phyloP scores from a whole-genome alignment of 148 eudicot genomes.

The Fagopyrum tataricum region DNA sequence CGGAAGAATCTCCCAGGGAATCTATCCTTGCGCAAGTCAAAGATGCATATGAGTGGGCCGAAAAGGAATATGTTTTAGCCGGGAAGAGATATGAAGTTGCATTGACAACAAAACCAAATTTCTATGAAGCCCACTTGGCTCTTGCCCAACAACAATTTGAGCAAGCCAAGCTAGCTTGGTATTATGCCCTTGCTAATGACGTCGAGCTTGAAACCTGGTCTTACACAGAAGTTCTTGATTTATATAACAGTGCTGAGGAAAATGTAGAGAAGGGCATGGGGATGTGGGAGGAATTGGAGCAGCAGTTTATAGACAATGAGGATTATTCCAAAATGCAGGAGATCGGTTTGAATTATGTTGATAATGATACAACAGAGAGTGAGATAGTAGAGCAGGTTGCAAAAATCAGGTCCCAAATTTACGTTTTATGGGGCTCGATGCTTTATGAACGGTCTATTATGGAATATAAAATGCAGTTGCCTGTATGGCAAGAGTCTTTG shows the following conservation, averaged over 20 bases:
- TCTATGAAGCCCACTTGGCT: slow-evolving; percentile 75
- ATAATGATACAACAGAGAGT: slow-evolving; percentile 39
- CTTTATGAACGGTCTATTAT: slow-evolving; percentile 85
- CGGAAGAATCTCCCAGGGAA: slow-evolving; percentile 53
- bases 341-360: slow-evolving; percentile 41
- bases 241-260: slow-evolving; percentile 77
- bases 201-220: slow-evolving; percentile 66
- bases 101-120: slow-evolving; percentile 66
- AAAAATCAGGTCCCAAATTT: slow-evolving; percentile 59
- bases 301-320: slow-evolving; percentile 25
- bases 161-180: slow-evolving; percentile 90
- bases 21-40: slow-evolving; percentile 38
- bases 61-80: slow-evolving; percentile 55
- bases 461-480: slow-evolving; percentile 78
- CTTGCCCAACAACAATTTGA: slow-evolving; percentile 84
- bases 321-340: slow-evolving; percentile 31
- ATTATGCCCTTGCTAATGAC: slow-evolving; percentile 49
- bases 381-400: slow-evolving; percentile 51
- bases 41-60: slow-evolving; percentile 76
- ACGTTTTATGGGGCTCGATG: slow-evolving; percentile 85
- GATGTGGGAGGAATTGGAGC: slow-evolving; percentile 68
- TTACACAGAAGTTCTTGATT: slow-evolving; percentile 49
- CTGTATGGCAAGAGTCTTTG: slow-evolving; percentile 93
- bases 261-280: slow-evolving; percentile 81
- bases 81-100: slow-evolving; percentile 81